Conservation (phyloP, 352 stramenopile species). For the Globisporangium iwayamae region DNA sequence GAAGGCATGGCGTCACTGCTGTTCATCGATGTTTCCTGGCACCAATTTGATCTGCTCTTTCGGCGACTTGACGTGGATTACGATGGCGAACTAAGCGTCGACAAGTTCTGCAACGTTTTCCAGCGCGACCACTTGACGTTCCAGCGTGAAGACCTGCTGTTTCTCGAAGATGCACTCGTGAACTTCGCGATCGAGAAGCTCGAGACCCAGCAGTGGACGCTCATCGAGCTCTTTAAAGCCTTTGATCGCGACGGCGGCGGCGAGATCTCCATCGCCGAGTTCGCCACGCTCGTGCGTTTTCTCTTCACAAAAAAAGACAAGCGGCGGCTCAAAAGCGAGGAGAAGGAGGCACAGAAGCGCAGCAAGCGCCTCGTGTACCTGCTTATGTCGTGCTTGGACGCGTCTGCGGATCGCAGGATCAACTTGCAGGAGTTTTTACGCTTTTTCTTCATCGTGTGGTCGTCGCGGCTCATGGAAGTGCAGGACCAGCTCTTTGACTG, state of each 20-base stretch:
- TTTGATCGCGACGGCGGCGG: constrained; percentile 48
- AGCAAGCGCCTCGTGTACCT: constrained; percentile 48
- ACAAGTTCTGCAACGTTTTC: constrained; percentile 42
- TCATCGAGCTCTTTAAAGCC: constrained; percentile 42
- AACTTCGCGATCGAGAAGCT: constrained; percentile 41
- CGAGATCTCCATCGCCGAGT: constrained; percentile 46
- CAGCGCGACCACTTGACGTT: constrained; percentile 23
- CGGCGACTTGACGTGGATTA: constrained; percentile 33
- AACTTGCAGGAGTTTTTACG: constrained; percentile 41
- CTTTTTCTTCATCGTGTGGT: constrained; percentile 58
- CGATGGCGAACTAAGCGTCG: constrained; percentile 34
- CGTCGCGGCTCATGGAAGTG: constrained; percentile 43
- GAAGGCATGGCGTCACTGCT: constrained; percentile 30
- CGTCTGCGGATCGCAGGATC: constrained; percentile 40
- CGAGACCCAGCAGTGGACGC: constrained; percentile 41
- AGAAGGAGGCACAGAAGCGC: constrained; percentile 14
- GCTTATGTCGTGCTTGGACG: constrained; percentile 45
- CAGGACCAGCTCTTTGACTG: constrained; percentile 34
- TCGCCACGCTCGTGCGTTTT: constrained; percentile 43
- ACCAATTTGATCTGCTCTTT: constrained; percentile 52
- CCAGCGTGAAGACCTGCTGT: constrained; percentile 25
- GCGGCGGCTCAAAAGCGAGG: constrained; percentile 17
- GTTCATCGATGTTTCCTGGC: constrained; percentile 41
- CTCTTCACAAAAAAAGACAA: constrained; percentile 26
- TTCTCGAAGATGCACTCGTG: constrained; percentile 40